Percentiles rank a stretch among this genome's conserved stretches.
phyloP scores from a whole-genome alignment of 768 basidiomycete species.

The Mycena leptocephala region DNA sequence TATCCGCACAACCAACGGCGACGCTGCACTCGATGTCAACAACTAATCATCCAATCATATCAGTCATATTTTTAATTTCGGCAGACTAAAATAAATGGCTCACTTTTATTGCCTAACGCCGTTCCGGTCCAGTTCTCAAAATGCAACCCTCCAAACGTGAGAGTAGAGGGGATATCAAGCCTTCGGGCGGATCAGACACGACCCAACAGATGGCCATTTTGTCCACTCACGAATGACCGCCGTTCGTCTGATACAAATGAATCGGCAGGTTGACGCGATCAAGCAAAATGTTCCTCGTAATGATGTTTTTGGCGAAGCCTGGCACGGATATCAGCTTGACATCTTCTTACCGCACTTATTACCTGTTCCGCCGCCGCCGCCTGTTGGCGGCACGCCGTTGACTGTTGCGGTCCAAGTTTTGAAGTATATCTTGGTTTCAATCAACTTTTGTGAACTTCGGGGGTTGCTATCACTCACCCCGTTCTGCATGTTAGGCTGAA shows the following conservation, averaged over 20 bases:
- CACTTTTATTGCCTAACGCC: slow-evolving; percentile 14
- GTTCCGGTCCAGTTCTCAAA: slow-evolving; percentile 27
- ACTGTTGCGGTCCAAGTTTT: slow-evolving; percentile 25
- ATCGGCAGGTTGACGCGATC: slow-evolving; percentile 12
- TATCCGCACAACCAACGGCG: slow-evolving; percentile 10
- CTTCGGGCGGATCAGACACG: background rate
- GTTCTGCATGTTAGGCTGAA: slow-evolving; percentile 71
- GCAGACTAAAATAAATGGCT: background rate
- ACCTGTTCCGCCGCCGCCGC: slow-evolving; percentile 19
- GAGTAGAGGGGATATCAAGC: slow-evolving; percentile 16
- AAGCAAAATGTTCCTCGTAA: slow-evolving; percentile 5
- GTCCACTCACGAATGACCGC: background rate
- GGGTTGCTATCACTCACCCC: slow-evolving; percentile 51
- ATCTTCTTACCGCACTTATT: background rate
- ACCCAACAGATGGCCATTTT: background rate
- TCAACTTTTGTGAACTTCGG: background rate
- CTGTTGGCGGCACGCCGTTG: slow-evolving; percentile 25
- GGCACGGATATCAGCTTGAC: background rate
- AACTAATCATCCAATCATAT: background rate
- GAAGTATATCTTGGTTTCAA: slow-evolving; percentile 20
- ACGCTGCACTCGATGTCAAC: slow-evolving; percentile 19
- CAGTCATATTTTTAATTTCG: background rate
- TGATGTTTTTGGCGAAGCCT: slow-evolving; percentile 15
- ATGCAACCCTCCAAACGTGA: slow-evolving; percentile 1
- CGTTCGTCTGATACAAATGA: slow-evolving; percentile 15